Conservation (phyloP, 306 rosid genomes). For the Lablab purpureus region DNA sequence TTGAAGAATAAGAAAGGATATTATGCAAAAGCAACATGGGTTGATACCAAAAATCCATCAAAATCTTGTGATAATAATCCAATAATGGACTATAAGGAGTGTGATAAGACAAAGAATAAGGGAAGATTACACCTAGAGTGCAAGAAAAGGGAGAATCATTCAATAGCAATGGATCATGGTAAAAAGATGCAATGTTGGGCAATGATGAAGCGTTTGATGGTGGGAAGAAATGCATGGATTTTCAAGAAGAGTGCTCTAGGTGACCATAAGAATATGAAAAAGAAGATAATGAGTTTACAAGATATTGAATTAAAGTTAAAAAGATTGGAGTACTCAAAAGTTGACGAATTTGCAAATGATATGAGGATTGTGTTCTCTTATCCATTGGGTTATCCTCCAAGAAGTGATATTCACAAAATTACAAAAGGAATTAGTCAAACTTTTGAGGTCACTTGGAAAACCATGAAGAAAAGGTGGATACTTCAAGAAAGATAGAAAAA, state of each 20-base stretch:
- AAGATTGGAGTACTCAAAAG: background rate
- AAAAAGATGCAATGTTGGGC: slow-evolving; percentile 39
- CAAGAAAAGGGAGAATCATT: background rate
- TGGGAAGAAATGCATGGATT: slow-evolving; percentile 24
- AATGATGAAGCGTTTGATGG: slow-evolving; percentile 32
- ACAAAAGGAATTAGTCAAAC: background rate
- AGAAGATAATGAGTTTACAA: background rate
- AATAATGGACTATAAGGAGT: too few species aligned
- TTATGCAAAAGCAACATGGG: background rate
- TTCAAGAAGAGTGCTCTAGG: background rate
- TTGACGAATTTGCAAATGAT: slow-evolving; percentile 32
- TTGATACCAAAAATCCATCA: background rate
- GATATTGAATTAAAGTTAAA: slow-evolving; percentile 10
- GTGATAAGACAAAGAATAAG: too few species aligned
- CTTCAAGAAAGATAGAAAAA: too few species aligned
- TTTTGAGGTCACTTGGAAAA: background rate
- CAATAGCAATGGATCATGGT: background rate
- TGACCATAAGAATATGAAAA: background rate
- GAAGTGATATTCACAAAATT: background rate
- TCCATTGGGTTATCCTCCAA: background rate
- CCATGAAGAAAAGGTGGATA: background rate
- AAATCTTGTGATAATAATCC: too few species aligned
- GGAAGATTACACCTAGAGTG: background rate
- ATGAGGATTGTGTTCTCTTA: slow-evolving; percentile 6
- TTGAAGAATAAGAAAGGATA: background rate